A percentile compares a stretch with the other conserved stretches of the same genome.
phyloP scores from a whole-genome alignment of 768 basidiomycete genomes.

The Naganishia kalamii region DNA sequence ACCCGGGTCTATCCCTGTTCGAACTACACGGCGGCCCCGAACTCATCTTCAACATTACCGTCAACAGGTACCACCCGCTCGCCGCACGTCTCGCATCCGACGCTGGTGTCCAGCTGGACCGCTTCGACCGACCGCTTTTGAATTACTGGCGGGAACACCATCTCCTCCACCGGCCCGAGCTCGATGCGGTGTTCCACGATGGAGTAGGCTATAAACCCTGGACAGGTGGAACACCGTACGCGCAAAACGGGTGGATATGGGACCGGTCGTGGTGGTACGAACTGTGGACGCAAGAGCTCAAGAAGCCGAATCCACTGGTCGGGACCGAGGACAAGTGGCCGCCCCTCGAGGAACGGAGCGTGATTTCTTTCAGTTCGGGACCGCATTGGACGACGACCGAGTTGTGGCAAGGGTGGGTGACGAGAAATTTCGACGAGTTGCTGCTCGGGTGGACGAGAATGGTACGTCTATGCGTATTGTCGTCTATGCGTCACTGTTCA shows the following conservation, averaged over 20 bases:
- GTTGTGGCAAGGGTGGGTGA: too few relatives aligned
- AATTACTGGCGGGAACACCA: conserved; percentile 10
- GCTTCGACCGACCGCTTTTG: not conserved
- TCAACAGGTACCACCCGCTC: not conserved
- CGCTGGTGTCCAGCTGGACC: not conserved
- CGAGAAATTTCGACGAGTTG: too few relatives aligned
- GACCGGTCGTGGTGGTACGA: too few relatives aligned
- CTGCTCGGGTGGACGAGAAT: too few relatives aligned
- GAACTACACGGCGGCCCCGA: not conserved
- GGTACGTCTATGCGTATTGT: too few relatives aligned
- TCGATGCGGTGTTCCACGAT: not conserved
- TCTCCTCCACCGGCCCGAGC: not conserved
- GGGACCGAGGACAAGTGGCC: too few relatives aligned
- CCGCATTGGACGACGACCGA: conserved; percentile 9
- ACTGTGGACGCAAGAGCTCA: too few relatives aligned
- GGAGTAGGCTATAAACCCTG: not conserved
- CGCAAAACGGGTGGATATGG: too few relatives aligned
- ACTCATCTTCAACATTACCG: not conserved
- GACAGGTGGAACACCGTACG: not conserved
- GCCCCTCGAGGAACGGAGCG: not conserved
- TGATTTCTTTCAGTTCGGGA: not conserved
- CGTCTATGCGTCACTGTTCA: too few relatives aligned
- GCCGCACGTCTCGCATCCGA: not conserved
- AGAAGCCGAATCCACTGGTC: too few relatives aligned
- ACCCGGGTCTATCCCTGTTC: not conserved